Evolutionary conservation across 2,329 filamentous ascomycete species (phyloP), one percentile per base, ranked within the genome.

Genomic region (Ceratocystiopsis sp.): DNA sequence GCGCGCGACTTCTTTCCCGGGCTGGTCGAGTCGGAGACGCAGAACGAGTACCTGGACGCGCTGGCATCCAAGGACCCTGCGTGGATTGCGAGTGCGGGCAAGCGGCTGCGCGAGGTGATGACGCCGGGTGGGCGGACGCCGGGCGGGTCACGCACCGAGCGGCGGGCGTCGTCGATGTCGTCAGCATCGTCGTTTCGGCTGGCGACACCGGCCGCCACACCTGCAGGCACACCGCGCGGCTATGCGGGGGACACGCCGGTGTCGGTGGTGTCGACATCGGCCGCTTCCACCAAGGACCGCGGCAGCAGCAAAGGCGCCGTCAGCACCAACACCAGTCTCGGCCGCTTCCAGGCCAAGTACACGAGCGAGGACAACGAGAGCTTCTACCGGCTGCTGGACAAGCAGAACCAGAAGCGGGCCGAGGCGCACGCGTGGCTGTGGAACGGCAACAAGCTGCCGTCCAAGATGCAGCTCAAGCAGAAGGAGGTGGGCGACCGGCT

Each of bases 311-410:
- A 65, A 62, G 43, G 63, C 64, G 45, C 61, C 68, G 32, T 84
- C 16, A 79, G 93, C 56, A 76, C 79, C 37, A 80, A 79, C 52
- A 76, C 96, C 67, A 86, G 80, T 46, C 69, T 98, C 2, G 76
- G 79, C 42, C 75, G 79, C 1, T 98, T 95, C 54, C 91, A 98
- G 56, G 73, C 82, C 3, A 89, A 84, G 51, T 96, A 95, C 62
- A 98, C 89, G 1, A 94, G 85, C 55, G 91, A 98, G 60, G 91
- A 98, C 58, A 96, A 96, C 56, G 91, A 95, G 57, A 93, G 84
- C 52, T 96, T 98, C 64, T 93, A 94, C 60, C 81, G 80, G 52
- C 68, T 98, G 2, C 66, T 96, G 25, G 91, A 98, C 62, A 83
- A 79, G 54, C 85, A 95, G 55, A 98, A 95, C 55, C 71, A 78